A percentile compares a stretch with the other conserved stretches of the same genome.
phyloP scores from a whole-genome alignment of 257 asterid species.

The Penstemon barbatus region DNA sequence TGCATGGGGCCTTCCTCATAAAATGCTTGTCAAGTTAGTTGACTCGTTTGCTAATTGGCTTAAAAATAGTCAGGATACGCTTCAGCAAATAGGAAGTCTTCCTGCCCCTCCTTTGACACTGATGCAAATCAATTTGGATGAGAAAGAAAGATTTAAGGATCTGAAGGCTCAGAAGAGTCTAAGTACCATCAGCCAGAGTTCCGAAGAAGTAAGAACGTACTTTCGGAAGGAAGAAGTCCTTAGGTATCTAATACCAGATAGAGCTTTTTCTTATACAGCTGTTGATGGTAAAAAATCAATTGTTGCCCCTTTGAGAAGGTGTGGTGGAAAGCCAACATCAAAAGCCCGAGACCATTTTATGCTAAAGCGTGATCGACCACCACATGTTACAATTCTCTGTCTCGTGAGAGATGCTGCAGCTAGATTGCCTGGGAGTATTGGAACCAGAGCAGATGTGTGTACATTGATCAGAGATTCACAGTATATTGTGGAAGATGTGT shows the following conservation, averaged over 20 bases:
- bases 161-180: slow-evolving; percentile 97
- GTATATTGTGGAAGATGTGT: slow-evolving; percentile 85
- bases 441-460: slow-evolving; percentile 97
- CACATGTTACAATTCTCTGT: slow-evolving; percentile 96
- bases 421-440: slow-evolving; percentile 97
- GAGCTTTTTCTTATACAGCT: slow-evolving; percentile 90
- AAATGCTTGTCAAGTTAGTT: slow-evolving; percentile 93
- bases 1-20: slow-evolving; percentile 93
- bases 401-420: slow-evolving; percentile 99
- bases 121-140: slow-evolving; percentile 78
- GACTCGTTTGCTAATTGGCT: slow-evolving; percentile 98
- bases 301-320: slow-evolving; percentile 97
- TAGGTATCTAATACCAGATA: slow-evolving; percentile 93
- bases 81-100: slow-evolving; percentile 93
- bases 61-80: slow-evolving; percentile 96
- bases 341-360: slow-evolving; percentile 98
- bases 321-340: slow-evolving; percentile 99
- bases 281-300: slow-evolving; percentile 93
- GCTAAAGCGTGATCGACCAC: slow-evolving; percentile 94
- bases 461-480: slow-evolving; percentile 95
- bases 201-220: slow-evolving; percentile 85
- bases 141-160: slow-evolving; percentile 97
- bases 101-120: slow-evolving; percentile 82
- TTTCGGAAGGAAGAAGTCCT: slow-evolving; percentile 91
- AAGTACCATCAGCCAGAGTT: slow-evolving; percentile 80